Evolutionary conservation across 1,284 basidiomycete species (phyloP), one percentile per base, ranked within the genome.

Genomic region (Blastosporella zonata): DNA sequence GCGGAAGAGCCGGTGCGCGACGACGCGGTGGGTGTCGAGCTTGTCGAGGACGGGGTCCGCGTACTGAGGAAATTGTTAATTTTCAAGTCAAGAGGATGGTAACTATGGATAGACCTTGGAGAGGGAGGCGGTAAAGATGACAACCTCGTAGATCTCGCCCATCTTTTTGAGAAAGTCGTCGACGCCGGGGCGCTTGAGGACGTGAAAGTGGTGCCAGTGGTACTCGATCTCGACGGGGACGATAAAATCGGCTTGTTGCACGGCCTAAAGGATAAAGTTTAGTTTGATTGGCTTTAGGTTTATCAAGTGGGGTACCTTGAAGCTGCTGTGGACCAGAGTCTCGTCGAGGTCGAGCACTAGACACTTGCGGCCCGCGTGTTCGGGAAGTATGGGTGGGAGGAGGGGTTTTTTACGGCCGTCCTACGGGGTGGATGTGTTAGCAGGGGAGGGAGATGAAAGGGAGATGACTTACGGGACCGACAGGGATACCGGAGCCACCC

Each of bases 151-250:
- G 46, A 98, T 83, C 68, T 97, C 90, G 29, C 96, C 96, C 96
- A 99, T 98, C 66, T 82, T 85, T 67, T 89, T 88, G 70, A 99
- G 73, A 68, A 99, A 99, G 63, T 87, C 87, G 70, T 99, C 96
- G 21, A 99, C 97, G 5, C 96, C 96, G 2, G 96, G 96, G 35
- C 97, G 86, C 70, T 99, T 99, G 68, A 99, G 92, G 33, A 99
- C 97, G 68, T 99, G 98, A 53, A 99, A 93, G 62, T 98, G 98
- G 68, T 99, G 96, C 77, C 90, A 93, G 60, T 96, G 87, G 55
- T 90, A 94, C 64, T 99, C 97, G 55, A 99, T 99, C 70, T 99
- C 97, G 40, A 99, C 96, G 0, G 97, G 97, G 0, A 99, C 96
- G 55, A 99, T 89, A 68, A 95, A 99, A 72, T 99, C 97, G 22